A percentile compares a stretch with the other conserved stretches of the same genome.
Conservation (phyloP, 495 filamentous ascomycete genomes). For the Penicillium herquei region DNA sequence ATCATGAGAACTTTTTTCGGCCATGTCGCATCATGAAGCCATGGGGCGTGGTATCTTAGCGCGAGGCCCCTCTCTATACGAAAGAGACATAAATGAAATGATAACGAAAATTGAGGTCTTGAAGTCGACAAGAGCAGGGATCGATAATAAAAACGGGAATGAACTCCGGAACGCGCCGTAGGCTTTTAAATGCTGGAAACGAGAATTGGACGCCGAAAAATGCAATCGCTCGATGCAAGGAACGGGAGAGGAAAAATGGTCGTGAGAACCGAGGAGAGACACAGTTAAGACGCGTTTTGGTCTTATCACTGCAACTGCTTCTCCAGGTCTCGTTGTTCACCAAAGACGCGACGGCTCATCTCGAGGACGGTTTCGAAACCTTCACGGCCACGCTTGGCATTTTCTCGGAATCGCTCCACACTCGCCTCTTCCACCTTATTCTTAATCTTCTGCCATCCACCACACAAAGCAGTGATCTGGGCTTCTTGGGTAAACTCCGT, state of each 20-base stretch:
- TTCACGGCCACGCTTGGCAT: constrained; percentile 82
- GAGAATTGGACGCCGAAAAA: constrained; percentile 31
- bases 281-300: too few species aligned
- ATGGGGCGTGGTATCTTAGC: constrained; percentile 14
- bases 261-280: neutral
- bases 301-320: constrained; percentile 11
- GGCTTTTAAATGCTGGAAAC: constrained; percentile 27
- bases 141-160: neutral
- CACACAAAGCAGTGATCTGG: constrained; percentile 88
- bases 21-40: constrained; percentile 16
- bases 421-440: constrained; percentile 90
- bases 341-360: constrained; percentile 89
- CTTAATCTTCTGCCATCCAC: constrained; percentile 93
- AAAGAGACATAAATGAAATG: neutral
- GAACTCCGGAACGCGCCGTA: constrained; percentile 30
- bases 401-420: constrained; percentile 84
- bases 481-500: constrained; percentile 87
- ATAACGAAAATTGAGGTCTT: neutral
- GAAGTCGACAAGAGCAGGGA: constrained; percentile 1
- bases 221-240: constrained; percentile 36
- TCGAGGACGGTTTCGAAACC: constrained; percentile 93
- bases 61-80: neutral
- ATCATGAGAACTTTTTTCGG: constrained; percentile 19
- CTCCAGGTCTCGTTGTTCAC: constrained; percentile 78
- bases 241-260: constrained; percentile 8